Conservation (phyloP, 1,139 yeast species). For the Blastobotrys proliferans region DNA sequence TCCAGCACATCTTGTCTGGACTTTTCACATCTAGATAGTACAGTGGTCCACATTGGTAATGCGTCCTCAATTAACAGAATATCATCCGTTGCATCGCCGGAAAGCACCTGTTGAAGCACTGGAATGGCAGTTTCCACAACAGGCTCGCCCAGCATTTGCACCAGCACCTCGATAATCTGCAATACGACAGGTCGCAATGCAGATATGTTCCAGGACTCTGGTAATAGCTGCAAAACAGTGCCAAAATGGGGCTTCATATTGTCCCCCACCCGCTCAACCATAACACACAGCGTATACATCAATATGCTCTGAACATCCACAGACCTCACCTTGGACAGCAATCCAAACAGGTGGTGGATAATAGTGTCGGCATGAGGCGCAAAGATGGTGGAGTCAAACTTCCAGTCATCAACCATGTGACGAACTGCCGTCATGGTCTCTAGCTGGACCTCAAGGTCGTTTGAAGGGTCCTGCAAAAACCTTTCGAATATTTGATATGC, state of each 20-base stretch:
- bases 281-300: conserved; percentile 58
- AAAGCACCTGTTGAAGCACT: conserved; percentile 58
- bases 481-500: conserved; percentile 54
- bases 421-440: conserved; percentile 72
- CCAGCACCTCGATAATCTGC: conserved; percentile 63
- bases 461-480: conserved; percentile 44
- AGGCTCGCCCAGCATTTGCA: conserved; percentile 58
- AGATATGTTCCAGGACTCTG: conserved; percentile 67
- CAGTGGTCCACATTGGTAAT: conserved; percentile 72
- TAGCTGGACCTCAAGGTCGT: conserved; percentile 71
- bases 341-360: conserved; percentile 44
- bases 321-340: conserved; percentile 46
- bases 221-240: conserved; percentile 58
- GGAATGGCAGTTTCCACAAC: conserved; percentile 66
- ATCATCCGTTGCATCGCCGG: conserved; percentile 36
- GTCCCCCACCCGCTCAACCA: conserved; percentile 53
- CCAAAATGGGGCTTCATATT: conserved; percentile 34
- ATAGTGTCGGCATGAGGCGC: conserved; percentile 58
- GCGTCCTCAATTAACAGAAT: conserved; percentile 71
- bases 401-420: conserved; percentile 79
- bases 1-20: conserved; percentile 39
- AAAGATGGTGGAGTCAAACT: conserved; percentile 64
- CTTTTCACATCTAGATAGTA: conserved; percentile 52
- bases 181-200: conserved; percentile 63
- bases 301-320: conserved; percentile 75